phyloP scores from a whole-genome alignment of 1,284 basidiomycete genomes.

The Leccinum subfulvum region DNA sequence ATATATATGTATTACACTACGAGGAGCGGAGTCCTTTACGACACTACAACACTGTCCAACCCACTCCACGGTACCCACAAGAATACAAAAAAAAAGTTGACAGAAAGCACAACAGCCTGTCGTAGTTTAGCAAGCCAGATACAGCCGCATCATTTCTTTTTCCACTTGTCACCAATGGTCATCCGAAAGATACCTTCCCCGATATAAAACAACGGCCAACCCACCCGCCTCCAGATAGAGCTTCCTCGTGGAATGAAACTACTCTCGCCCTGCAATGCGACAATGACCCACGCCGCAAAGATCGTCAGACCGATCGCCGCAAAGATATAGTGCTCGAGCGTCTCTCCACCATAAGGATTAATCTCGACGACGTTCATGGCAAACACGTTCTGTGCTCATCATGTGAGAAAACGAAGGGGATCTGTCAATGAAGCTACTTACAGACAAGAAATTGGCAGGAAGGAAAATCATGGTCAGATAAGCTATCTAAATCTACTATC shows the following conservation, averaged over 20 bases:
- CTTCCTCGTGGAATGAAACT: constrained; percentile 20
- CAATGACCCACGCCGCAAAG: constrained; percentile 44
- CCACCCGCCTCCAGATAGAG: constrained; percentile 19
- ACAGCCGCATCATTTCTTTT: constrained; percentile 10
- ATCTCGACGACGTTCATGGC: constrained; percentile 51
- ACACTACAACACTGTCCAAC: neutral
- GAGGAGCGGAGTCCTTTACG: neutral
- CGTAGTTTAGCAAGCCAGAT: too few relatives aligned
- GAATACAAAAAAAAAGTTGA: neutral
- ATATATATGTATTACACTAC: neutral
- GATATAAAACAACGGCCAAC: constrained; percentile 26
- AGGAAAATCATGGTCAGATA: constrained; percentile 60
- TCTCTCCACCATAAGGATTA: constrained; percentile 28
- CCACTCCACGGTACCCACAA: too few relatives aligned
- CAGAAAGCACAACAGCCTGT: neutral
- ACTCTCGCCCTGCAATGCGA: constrained; percentile 32
- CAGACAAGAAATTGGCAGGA: constrained; percentile 52
- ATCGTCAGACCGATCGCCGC: constrained; percentile 43
- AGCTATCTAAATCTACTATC: constrained; percentile 31
- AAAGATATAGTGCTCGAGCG: constrained; percentile 41
- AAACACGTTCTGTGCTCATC: constrained; percentile 34
- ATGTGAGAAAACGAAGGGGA: constrained; percentile 3
- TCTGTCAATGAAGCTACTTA: constrained; percentile 29
- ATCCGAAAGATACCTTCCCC: neutral
- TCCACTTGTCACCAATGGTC: constrained; percentile 2